Base-by-base conservation (phyloP, 768 basidiomycete genomes). In the Trametes coccinea region DNA sequence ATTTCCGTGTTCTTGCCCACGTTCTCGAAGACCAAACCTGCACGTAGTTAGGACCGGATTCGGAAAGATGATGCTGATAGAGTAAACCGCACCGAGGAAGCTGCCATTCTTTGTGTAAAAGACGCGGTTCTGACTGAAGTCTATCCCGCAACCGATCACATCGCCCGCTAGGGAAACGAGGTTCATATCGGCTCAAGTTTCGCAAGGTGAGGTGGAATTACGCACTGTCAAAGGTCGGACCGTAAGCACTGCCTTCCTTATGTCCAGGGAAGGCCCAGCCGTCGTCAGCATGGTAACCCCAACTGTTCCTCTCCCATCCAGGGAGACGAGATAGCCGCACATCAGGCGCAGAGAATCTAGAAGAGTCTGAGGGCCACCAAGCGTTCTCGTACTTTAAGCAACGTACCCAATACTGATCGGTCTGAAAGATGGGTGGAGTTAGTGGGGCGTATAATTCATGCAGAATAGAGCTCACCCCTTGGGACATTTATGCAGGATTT, bases 211-310 rank as follows among this genome's bases (percentile, higher is more conserved):
- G 22, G 22, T 22, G 22, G 22, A 22, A 22, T 22, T 22, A 78
- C 87, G 70, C 72, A 94, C 93, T 86, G 68, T 90, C 88, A 72
- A 90, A 98, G 0, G 83, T 84, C 46, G 88, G 87, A 8, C 92
- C 91, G 74, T 89, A 97, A 14, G 82, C 75, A 49, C 81, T 80
- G 31, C 91, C 92, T 34, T 80, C 85, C 71, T 83, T 86, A 60
- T 91, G 87, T 5, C 85, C 84, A 29, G 89, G 84, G 73, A 91
- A 93, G 2, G 88, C 80, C 59, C 80, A 83, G 5, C 94, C 93
- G 68, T 92, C 93, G 66, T 95, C 92, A n/a, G 90, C 93, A 67
- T 94, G 90, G 72, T 93, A 96, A 54, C 93, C 93, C 91, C 93
- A 95, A 5, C 92, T 94, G 63, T 85, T 83, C 59, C 80, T 77